Percentiles rank a stretch among this genome's conserved stretches.
Conservation (phyloP, 1,284 basidiomycete genomes). For the Microbotryum lychnidis-dioicae region DNA sequence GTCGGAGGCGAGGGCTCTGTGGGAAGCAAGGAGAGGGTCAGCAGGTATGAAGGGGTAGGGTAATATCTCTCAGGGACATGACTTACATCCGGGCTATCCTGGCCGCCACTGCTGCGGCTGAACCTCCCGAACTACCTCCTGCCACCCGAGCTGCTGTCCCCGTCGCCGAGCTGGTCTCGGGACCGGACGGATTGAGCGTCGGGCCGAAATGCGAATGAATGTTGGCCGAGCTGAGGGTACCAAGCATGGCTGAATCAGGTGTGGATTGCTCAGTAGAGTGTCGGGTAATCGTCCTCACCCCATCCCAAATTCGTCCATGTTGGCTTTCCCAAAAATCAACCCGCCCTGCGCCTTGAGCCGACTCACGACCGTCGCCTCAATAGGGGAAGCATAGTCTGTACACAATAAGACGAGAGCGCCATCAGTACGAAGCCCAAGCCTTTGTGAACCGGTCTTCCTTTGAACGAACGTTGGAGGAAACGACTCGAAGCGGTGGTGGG, state of each 20-base stretch:
- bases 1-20: constrained; percentile 81
- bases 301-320: constrained; percentile 99
- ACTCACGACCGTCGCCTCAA: constrained; percentile 75
- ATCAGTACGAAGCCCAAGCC: neutral
- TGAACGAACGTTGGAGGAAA: constrained; percentile 56
- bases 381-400: constrained; percentile 66
- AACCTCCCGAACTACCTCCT: constrained; percentile 76
- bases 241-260: neutral
- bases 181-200: constrained; percentile 63
- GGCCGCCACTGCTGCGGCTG: constrained; percentile 69
- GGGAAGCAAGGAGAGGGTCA: neutral
- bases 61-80: neutral
- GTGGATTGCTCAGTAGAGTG: neutral
- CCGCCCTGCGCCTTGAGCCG: constrained; percentile 60
- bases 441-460: neutral
- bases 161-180: constrained; percentile 20
- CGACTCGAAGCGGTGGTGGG: constrained; percentile 71
- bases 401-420: neutral
- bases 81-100: constrained; percentile 70
- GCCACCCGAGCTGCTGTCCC: constrained; percentile 57
- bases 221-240: constrained; percentile 56
- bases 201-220: constrained; percentile 61
- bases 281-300: constrained; percentile 50
- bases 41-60: neutral
- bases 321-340: constrained; percentile 73